Evolutionary conservation across 805 yeast genomes (phyloP), one percentile per base, ranked within the genome.

Genomic region (Yarrowia osloensis): DNA sequence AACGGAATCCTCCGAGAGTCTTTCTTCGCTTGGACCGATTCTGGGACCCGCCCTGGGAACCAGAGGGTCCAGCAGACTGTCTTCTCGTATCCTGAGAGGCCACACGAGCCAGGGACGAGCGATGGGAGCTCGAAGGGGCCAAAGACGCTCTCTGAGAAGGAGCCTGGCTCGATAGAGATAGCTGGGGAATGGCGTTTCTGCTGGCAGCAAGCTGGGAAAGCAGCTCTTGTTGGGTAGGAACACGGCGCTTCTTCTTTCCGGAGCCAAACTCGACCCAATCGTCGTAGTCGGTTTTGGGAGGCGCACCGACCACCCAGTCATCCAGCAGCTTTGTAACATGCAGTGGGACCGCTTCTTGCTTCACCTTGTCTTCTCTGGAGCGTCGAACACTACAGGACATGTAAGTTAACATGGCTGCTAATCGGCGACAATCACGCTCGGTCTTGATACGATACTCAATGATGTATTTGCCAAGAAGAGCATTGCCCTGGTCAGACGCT

Each of bases 101-200:
- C 9, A 46, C 33, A 17, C 33, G 33, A 8, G 50, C 50, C 7
- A 24, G 21, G 12, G 31, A 26, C 6, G 50, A 46, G 17, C 49
- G 49, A 21, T 9, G 29, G 1, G 50, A 46, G 21, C 50, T 26
- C 5, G 31, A 26, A 22, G 49, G 49, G 15, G 49, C 49, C n/a
- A 33, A 12, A 52, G 59, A 52, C 15, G 26, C 57, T 29, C 50
- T 24, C 19, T 47, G 54, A 13, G 40, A 31, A 22, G 61, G 63
- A 57, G 28, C n/a, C 49, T 57, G 63, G 21, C 63, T 57, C 11
- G 37, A n/a, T 0, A 57, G n/a, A 8, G 63, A 57, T 37, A 57
- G 21, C 9, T 9, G 19, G 7, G 63, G 63, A 7, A 57, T 57
- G 28, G 49, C 37, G 35, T 37, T 57, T 57, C 63, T 12, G 28